Percentiles rank a stretch among this genome's conserved stretches.
These are phyloP conservation scores for Euptelea pleiosperma DNA, from an alignment of 164 flowering plant genomes.

Conservation along the genomic window DNA sequence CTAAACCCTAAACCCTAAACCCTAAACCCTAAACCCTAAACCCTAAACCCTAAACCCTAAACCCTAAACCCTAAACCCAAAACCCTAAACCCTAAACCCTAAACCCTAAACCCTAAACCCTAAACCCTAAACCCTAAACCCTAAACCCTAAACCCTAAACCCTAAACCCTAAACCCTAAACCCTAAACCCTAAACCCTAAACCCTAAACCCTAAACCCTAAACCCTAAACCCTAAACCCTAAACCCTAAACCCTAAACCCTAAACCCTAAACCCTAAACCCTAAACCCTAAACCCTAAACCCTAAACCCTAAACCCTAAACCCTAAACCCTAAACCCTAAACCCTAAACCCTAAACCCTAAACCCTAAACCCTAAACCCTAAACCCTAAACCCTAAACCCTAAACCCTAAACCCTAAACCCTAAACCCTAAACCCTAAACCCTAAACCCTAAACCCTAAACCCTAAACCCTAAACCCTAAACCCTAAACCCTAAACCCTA, in stretches of 20 bases:
- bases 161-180: slow-evolving; percentile 10
- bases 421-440: slow-evolving; percentile 11
- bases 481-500: slow-evolving; percentile 12
- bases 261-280: background rate
- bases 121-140: slow-evolving; percentile 15
- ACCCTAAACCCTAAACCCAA: slow-evolving; percentile 17
- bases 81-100: slow-evolving; percentile 18
- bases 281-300: background rate
- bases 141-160: slow-evolving; percentile 17
- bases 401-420: slow-evolving; percentile 12
- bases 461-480: slow-evolving; percentile 7
- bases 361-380: slow-evolving; percentile 10
- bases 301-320: background rate
- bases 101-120: slow-evolving; percentile 16
- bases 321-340: background rate
- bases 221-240: background rate
- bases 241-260: background rate
- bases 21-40: slow-evolving; percentile 13
- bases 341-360: background rate
- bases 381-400: slow-evolving; percentile 15
- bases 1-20: too few species aligned
- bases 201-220: slow-evolving; percentile 8
- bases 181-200: slow-evolving; percentile 9
- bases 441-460: slow-evolving; percentile 14
- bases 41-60: slow-evolving; percentile 13